Evolutionary conservation across 495 filamentous ascomycete species (phyloP), one percentile per base, ranked within the genome.

Genomic region (Physcia stellaris): DNA sequence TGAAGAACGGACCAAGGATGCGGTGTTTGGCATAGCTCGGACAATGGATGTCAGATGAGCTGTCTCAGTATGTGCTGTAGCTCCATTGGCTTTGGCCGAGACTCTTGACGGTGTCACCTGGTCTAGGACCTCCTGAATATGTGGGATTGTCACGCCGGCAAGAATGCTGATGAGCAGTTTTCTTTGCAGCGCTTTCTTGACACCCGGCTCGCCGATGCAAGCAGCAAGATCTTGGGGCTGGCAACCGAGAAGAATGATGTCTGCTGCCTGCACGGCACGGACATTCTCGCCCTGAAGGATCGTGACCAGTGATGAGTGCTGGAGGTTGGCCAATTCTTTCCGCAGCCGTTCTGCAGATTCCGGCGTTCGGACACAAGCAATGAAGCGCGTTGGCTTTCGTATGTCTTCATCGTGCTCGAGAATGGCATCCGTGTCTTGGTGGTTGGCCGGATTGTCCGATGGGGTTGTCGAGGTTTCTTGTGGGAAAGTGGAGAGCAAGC

Each of bases 21-120:
- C 71, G 26, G 43, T 54, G 34, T 54, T 54, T 24, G 51, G 51
- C 51, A 54, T 54, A 3, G 49, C 49, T 33, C 51, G 51, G 23
- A 52, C 36, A 20, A 49, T 42, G 4, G 47, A 50, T 15, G 50
- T 48, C 13, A 31, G 20, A 11, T 44, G 23, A 16, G 4, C n/a
- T 11, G 15, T 11, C 15, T 1, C 24, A 11, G 30, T 10, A 15
- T 17, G 21, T 1, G 23, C 16, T n/a, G 26, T 2, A n/a, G 10
- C 19, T 4, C 23, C 35, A 18, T 24, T 34, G 35, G 36, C 15
- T 22, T 39, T 29, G 6, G 7, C 16, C 10, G 24, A 13, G 16
- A n/a, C 17, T 32, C n/a, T 7, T 36, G 21, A 20, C 26, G 7
- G 38, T 32, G 19, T 31, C 31, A 23, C 31, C 24, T 16, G 34